Conservation (phyloP, 129 eudicot genomes). For the Oenanthe sinensis region DNA sequence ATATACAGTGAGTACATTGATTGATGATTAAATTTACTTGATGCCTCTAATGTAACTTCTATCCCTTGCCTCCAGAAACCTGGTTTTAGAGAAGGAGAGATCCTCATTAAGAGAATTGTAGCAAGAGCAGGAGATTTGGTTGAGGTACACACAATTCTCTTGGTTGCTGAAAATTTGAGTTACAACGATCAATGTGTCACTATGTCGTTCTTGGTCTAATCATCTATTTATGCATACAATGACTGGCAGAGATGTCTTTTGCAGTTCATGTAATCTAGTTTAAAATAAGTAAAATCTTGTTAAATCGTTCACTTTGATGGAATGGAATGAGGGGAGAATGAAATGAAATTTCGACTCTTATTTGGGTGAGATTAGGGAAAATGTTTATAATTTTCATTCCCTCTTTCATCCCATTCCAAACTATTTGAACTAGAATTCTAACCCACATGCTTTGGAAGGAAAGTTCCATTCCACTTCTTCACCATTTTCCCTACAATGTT, state of each 20-base stretch:
- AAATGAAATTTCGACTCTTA: no score
- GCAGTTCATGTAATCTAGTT: not conserved
- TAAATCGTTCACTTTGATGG: no score
- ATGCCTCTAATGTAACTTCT: not conserved
- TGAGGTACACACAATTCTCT: slow-evolving; percentile 12
- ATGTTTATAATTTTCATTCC: no score
- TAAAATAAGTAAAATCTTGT: no score
- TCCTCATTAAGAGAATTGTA: slow-evolving; percentile 16
- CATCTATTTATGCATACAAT: no score
- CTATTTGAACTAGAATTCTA: no score
- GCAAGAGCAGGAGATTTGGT: slow-evolving; percentile 17
- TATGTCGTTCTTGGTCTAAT: not conserved
- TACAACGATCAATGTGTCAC: not conserved
- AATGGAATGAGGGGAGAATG: no score
- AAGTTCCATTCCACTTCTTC: no score
- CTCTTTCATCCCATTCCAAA: no score
- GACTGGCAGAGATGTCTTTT: not conserved
- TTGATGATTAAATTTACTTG: not conserved
- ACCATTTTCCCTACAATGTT: no score
- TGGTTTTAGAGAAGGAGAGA: slow-evolving; percentile 16
- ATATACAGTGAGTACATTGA: not conserved
- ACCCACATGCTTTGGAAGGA: no score
- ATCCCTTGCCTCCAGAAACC: slow-evolving; percentile 9
- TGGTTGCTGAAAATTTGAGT: not conserved
- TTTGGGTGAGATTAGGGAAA: no score